Percentiles rank a stretch among this genome's conserved stretches.
Evolutionary conservation across 495 filamentous ascomycete species (phyloP).

Genomic region (Tuber borchii): DNA sequence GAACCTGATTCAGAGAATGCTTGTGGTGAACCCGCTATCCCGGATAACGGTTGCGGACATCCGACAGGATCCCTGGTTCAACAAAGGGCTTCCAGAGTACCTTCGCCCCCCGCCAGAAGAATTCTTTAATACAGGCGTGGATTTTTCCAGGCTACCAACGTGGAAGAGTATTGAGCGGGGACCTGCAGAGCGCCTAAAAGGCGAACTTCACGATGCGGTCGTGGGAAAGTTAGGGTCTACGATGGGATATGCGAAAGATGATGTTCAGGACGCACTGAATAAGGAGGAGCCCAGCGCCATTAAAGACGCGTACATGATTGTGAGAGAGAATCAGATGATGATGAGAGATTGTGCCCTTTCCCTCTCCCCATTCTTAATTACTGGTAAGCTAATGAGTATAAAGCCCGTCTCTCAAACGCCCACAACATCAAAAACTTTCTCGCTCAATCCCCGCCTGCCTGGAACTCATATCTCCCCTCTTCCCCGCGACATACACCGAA

Average conservation of each 20-base stretch:
- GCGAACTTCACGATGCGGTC: constrained; percentile 84
- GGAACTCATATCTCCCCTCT: constrained; percentile 44
- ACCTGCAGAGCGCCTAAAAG: constrained; percentile 68
- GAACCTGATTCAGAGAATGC: constrained; percentile 80
- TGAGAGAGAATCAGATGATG: constrained; percentile 97
- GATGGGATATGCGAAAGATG: constrained; percentile 92
- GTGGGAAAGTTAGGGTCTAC: constrained; percentile 92
- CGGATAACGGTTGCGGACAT: constrained; percentile 91
- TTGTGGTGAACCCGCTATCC: constrained; percentile 89
- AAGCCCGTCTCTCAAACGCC: constrained; percentile 48
- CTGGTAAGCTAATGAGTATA: background rate
- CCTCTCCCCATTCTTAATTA: constrained; percentile 14
- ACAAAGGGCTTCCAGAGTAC: constrained; percentile 74
- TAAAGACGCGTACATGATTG: constrained; percentile 97
- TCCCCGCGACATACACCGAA: constrained; percentile 41
- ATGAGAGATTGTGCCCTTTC: constrained; percentile 63
- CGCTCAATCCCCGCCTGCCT: constrained; percentile 51
- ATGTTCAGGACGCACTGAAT: constrained; percentile 87
- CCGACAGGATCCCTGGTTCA: constrained; percentile 90
- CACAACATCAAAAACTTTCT: constrained; percentile 48
- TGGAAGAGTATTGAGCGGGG: constrained; percentile 67
- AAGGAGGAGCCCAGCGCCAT: constrained; percentile 92
- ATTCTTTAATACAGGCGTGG: constrained; percentile 84
- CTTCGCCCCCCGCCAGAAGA: constrained; percentile 85
- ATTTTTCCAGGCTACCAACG: constrained; percentile 81